Evolutionary conservation across 2,329 filamentous ascomycete genomes (phyloP).

Genomic region (Aspergillus felis): DNA sequence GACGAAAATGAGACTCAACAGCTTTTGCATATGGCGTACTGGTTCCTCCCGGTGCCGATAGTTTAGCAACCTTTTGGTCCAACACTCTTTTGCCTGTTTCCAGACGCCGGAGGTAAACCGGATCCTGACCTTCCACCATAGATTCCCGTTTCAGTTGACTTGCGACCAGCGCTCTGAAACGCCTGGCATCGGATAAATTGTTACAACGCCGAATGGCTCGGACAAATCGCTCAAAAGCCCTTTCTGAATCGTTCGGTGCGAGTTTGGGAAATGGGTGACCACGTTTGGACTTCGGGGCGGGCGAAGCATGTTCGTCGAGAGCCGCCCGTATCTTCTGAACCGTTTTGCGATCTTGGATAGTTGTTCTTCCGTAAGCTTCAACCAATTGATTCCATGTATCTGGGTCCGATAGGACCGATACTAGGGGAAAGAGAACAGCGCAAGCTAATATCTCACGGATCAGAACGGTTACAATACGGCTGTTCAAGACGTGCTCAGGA

Average conservation of each 20-base stretch:
- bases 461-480: conserved; percentile 73
- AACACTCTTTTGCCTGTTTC: conserved; percentile 87
- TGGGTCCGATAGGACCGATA: conserved; percentile 79
- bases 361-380: conserved; percentile 78
- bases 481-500: conserved; percentile 69
- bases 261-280: conserved; percentile 73
- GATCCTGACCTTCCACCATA: conserved; percentile 72
- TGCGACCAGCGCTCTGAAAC: conserved; percentile 86
- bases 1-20: conserved; percentile 27
- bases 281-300: conserved; percentile 63
- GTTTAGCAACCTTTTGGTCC: conserved; percentile 80
- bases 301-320: conserved; percentile 87
- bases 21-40: conserved; percentile 32
- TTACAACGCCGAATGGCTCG: conserved; percentile 82
- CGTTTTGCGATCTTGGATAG: conserved; percentile 92
- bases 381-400: conserved; percentile 98
- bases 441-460: conserved; percentile 89
- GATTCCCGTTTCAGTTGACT: conserved; percentile 87
- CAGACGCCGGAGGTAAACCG: conserved; percentile 78
- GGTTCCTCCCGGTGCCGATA: conserved; percentile 62
- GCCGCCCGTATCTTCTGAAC: conserved; percentile 88
- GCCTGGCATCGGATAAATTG: conserved; percentile 86
- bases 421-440: conserved; percentile 77
- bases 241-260: conserved; percentile 76
- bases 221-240: conserved; percentile 92